Base-by-base conservation (phyloP, 371 early-diverging fungal species). In the Basidiobolus meristosporus region DNA sequence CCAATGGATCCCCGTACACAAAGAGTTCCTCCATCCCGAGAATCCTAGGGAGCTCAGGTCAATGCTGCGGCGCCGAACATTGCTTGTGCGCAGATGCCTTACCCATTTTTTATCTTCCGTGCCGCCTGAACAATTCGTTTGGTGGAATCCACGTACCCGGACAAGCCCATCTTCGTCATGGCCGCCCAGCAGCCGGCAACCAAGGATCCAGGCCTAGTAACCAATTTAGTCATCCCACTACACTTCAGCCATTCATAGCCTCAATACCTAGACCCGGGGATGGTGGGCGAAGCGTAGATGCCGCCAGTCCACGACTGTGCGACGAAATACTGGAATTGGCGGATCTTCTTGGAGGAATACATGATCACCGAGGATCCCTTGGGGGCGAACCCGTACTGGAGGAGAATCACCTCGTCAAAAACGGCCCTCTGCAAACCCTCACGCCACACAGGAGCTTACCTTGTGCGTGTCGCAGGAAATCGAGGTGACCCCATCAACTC, bases 401-500 rank as follows among this genome's bases (percentile, higher is more conserved):
- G n/a, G n/a, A n/a, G n/a, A n/a, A n/a, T n/a, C n/a, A n/a, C n/a
- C n/a, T n/a, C n/a, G n/a, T n/a, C n/a, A n/a, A n/a, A n/a, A n/a
- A n/a, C n/a, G n/a, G n/a, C n/a, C n/a, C n/a, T n/a, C n/a, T n/a
- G n/a, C n/a, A n/a, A n/a, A n/a, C n/a, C n/a, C n/a, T n/a, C n/a
- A n/a, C n/a, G n/a, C n/a, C n/a, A n/a, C n/a, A n/a, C n/a, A n/a
- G n/a, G n/a, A n/a, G n/a, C n/a, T n/a, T n/a, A n/a, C n/a, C n/a
- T 95, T 96, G 70, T 96, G 96, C 0, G 95, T 88, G 57, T 96
- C 96, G 54, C 86, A 87, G 7, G 88, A 87, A 40, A 96, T 90
- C 15, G 89, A 82, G 0, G 93, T 95, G 21, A 95, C 93, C 31
- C 95, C 93, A 2, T 80, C 74, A 9, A 92, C 70, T 36, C 90